These are phyloP conservation scores for Pichia sp. DNA, from an alignment of 1,139 yeast genomes.

Conservation along the genomic window DNA sequence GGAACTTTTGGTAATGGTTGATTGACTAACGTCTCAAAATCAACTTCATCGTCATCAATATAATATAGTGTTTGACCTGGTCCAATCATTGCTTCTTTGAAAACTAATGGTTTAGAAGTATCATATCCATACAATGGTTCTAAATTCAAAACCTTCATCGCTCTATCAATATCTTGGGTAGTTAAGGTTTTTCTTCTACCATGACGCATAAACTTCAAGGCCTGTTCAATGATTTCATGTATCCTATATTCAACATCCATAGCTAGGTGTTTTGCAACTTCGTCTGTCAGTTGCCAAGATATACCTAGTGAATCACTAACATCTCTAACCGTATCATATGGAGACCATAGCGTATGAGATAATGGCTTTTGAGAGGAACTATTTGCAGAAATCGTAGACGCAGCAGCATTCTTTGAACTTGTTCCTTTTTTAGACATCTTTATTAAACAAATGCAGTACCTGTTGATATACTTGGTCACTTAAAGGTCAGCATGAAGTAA, in stretches of 20 bases:
- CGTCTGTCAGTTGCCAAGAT: conserved; percentile 65
- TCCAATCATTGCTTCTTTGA: conserved; percentile 80
- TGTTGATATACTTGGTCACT: too few species aligned
- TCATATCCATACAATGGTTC: conserved; percentile 83
- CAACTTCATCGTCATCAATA: conserved; percentile 86
- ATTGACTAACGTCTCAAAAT: conserved; percentile 87
- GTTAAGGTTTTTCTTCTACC: conserved; percentile 78
- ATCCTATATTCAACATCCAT: conserved; percentile 98
- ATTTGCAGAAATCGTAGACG: background rate
- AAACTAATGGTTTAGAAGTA: conserved; percentile 51
- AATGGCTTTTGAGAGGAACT: conserved; percentile 23
- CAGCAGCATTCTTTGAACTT: background rate
- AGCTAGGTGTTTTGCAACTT: conserved; percentile 88
- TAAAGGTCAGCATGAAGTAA: too few species aligned
- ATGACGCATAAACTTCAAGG: conserved; percentile 93
- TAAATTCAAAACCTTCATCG: conserved; percentile 77
- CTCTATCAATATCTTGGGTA: conserved; percentile 75
- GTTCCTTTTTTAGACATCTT: conserved; percentile 8
- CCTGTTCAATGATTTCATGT: conserved; percentile 92
- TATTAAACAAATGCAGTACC: too few species aligned
- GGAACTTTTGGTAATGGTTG: conserved; percentile 96
- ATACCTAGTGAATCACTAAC: conserved; percentile 92
- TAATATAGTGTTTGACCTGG: conserved; percentile 94
- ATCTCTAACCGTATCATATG: conserved; percentile 93
- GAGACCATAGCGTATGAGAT: conserved; percentile 96